A percentile compares a stretch with the other conserved stretches of the same genome.
These are phyloP conservation scores for Leishmania tarentolae DNA, from an alignment of 208 protist species.

Conservation along the genomic window DNA sequence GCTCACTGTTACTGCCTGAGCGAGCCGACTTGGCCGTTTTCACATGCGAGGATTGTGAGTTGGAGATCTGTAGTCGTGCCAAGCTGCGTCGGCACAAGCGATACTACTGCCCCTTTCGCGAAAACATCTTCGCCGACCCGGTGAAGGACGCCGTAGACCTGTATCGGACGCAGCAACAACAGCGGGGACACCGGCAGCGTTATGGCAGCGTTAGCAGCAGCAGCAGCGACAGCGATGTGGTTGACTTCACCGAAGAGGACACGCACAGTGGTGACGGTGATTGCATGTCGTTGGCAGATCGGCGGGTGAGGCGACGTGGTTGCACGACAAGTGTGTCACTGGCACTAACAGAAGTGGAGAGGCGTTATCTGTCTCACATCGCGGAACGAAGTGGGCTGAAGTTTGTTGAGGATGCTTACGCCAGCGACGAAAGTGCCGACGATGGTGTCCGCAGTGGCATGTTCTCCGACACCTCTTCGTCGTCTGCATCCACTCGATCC, in stretches of 20 bases:
- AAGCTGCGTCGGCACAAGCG: conserved; percentile 67
- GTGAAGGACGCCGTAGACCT: conserved; percentile 32
- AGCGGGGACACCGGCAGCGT: neutral
- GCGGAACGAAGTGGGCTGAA: conserved; percentile 35
- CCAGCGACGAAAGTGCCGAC: conserved; percentile 13
- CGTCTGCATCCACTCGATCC: neutral
- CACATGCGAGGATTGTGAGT: conserved; percentile 71
- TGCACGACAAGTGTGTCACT: conserved; percentile 10
- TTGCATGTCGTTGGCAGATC: neutral
- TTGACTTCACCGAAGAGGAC: conserved; percentile 8
- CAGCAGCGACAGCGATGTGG: neutral
- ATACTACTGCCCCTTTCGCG: conserved; percentile 84
- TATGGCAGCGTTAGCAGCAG: neutral
- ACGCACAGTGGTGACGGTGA: conserved; percentile 11
- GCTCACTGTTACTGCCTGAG: neutral
- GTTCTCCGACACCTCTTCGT: neutral
- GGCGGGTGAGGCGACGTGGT: neutral
- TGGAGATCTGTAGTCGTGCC: conserved; percentile 58
- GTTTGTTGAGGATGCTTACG: conserved; percentile 45
- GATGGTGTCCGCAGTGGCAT: neutral
- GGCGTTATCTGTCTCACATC: conserved; percentile 14
- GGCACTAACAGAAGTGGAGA: conserved; percentile 29
- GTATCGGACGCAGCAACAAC: conserved; percentile 20
- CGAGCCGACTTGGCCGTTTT: conserved; percentile 4
- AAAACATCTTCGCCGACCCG: conserved; percentile 63